phyloP scores from a whole-genome alignment of 2,329 filamentous ascomycete species.

The Moelleriella libera region DNA sequence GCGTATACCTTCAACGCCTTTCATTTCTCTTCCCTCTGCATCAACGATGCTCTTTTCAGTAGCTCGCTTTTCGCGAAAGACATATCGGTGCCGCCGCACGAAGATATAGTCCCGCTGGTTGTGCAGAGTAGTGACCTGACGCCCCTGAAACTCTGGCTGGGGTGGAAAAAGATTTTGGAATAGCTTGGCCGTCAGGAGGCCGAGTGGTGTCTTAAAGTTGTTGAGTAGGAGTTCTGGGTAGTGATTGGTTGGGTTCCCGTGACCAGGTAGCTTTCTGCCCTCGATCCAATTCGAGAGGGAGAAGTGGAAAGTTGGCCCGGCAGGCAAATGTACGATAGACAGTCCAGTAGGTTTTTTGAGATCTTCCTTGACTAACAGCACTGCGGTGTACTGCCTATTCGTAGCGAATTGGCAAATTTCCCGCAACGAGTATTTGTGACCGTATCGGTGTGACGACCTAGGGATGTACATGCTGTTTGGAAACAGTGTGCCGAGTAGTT shows the following conservation, averaged over 20 bases:
- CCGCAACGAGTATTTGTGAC: conserved; percentile 80
- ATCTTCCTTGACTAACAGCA: conserved; percentile 81
- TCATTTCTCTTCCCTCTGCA: conserved; percentile 67
- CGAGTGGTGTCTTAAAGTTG: conserved; percentile 87
- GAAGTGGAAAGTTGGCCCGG: conserved; percentile 88
- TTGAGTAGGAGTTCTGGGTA: conserved; percentile 85
- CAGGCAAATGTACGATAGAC: conserved; percentile 70
- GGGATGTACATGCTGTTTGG: conserved; percentile 80
- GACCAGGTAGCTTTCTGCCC: conserved; percentile 74
- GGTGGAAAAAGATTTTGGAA: conserved; percentile 52
- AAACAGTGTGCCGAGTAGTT: conserved; percentile 67
- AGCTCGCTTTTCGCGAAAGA: conserved; percentile 77
- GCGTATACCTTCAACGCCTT: conserved; percentile 73
- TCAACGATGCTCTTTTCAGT: conserved; percentile 79
- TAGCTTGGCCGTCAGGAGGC: conserved; percentile 72
- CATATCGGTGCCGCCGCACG: conserved; percentile 75
- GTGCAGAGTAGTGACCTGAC: conserved; percentile 84
- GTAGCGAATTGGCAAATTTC: conserved; percentile 81
- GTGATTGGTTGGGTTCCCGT: conserved; percentile 78
- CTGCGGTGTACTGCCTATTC: conserved; percentile 68
- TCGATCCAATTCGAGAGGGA: conserved; percentile 82
- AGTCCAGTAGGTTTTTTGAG: conserved; percentile 71
- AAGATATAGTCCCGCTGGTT: conserved; percentile 97
- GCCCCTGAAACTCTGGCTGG: conserved; percentile 67
- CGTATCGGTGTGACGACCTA: conserved; percentile 68